phyloP scores from a whole-genome alignment of 441 rosid species.

The Populus hybrid region DNA sequence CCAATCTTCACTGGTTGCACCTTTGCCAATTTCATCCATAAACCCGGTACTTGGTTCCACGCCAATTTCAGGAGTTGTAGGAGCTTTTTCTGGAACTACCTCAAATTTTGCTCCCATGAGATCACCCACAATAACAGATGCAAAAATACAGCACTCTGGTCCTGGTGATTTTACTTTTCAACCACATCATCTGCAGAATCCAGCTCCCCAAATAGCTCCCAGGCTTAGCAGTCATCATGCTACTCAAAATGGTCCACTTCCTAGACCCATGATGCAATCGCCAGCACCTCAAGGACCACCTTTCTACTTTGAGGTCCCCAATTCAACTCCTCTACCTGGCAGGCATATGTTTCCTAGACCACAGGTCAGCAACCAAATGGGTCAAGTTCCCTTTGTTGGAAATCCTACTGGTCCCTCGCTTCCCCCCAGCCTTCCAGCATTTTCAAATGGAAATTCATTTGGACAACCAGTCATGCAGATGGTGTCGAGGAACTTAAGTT shows the following conservation, averaged over 20 bases:
- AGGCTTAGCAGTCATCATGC: constrained; percentile 40
- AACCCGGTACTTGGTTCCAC: constrained; percentile 20
- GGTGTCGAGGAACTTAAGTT: constrained; percentile 46
- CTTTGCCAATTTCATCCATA: constrained; percentile 19
- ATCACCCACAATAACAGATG: constrained; percentile 29
- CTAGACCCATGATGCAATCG: constrained; percentile 26
- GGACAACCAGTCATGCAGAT: constrained; percentile 30
- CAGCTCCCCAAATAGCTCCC: constrained; percentile 34
- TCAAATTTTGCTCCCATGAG: constrained; percentile 38
- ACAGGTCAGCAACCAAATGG: constrained; percentile 47
- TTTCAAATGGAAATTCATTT: constrained; percentile 37
- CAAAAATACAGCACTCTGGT: constrained; percentile 40
- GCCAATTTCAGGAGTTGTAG: constrained; percentile 24
- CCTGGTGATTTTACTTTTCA: constrained; percentile 62
- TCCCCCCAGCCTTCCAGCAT: constrained; percentile 39
- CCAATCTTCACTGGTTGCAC: constrained; percentile 27
- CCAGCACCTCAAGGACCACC: constrained; percentile 37
- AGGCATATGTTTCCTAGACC: constrained; percentile 41
- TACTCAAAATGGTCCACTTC: constrained; percentile 22
- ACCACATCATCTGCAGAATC: constrained; percentile 38
- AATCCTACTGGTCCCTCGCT: constrained; percentile 21
- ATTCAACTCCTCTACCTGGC: constrained; percentile 40
- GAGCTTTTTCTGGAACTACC: constrained; percentile 29
- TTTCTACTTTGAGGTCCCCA: constrained; percentile 33
- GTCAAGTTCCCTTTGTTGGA: constrained; percentile 39